Evolutionary conservation across 148 eudicot species (phyloP).

Genomic region (Chenopodium formosanum): DNA sequence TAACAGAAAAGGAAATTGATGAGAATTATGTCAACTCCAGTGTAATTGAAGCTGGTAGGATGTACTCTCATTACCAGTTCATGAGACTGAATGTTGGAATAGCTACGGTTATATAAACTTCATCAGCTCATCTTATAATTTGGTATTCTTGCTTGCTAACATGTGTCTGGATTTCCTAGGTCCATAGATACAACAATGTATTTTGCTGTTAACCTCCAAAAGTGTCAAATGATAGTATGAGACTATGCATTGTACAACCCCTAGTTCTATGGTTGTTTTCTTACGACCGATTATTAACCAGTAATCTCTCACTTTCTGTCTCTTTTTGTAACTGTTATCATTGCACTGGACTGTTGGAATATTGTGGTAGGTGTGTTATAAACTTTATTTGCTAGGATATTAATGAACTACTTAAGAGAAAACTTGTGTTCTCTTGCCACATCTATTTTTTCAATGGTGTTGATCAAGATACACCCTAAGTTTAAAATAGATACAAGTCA

Average conservation of each 20-base stretch:
- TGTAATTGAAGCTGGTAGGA: conserved; percentile 86
- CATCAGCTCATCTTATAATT: background rate
- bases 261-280: background rate
- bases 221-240: background rate
- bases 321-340: background rate
- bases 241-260: background rate
- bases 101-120: background rate
- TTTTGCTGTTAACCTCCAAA: background rate
- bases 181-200: background rate
- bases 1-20: conserved; percentile 75
- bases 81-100: background rate
- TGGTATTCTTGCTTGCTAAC: background rate
- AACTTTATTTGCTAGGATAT: background rate
- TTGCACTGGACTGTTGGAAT: background rate
- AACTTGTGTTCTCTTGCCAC: background rate
- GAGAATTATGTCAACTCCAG: conserved; percentile 83
- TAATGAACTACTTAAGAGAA: background rate
- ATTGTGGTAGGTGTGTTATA: background rate
- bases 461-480: background rate
- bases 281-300: background rate
- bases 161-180: background rate
- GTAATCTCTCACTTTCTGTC: background rate
- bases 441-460: background rate
- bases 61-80: background rate
- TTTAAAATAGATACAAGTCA: background rate